Evolutionary conservation across 257 asterid genomes (phyloP).

Genomic region (Ehretia macrophylla): DNA sequence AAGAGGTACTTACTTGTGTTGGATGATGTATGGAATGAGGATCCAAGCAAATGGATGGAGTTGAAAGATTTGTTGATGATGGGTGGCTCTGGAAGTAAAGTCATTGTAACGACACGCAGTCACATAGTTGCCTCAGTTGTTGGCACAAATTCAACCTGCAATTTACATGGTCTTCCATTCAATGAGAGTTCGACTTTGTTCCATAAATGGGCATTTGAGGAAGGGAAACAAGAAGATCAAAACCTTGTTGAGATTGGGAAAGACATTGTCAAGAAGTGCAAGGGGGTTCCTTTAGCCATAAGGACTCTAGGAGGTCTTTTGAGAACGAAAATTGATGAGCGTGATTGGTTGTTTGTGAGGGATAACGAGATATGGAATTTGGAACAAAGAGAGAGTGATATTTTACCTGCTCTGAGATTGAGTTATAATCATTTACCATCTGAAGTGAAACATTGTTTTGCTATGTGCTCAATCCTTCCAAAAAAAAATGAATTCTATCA

Average conservation of each 20-base stretch:
- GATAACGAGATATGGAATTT: constrained; percentile 3
- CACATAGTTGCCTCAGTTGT: constrained; percentile 17
- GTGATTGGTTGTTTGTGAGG: not conserved
- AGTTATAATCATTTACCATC: constrained; percentile 3
- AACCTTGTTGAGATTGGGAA: not conserved
- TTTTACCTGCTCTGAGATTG: not conserved
- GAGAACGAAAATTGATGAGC: not conserved
- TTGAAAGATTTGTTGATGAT: constrained; percentile 19
- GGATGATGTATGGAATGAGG: constrained; percentile 36
- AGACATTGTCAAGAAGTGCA: constrained; percentile 4
- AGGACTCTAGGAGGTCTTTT: constrained; percentile 11
- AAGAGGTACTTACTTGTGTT: constrained; percentile 20
- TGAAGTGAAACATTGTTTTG: constrained; percentile 4
- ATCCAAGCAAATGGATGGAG: constrained; percentile 16
- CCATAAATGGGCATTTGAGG: constrained; percentile 2
- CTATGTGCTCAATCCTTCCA: constrained; percentile 9
- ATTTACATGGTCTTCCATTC: not conserved
- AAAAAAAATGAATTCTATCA: not conserved
- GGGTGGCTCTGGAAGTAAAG: constrained; percentile 16
- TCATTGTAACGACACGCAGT: constrained; percentile 19
- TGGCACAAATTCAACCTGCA: constrained; percentile 12
- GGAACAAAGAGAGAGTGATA: not conserved
- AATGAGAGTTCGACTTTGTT: constrained; percentile 13
- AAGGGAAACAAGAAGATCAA: not conserved
- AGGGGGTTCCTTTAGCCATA: constrained; percentile 8